These are phyloP conservation scores for Guadua angustifolia DNA, from an alignment of 176 grass and related monocot species.

Conservation along the genomic window DNA sequence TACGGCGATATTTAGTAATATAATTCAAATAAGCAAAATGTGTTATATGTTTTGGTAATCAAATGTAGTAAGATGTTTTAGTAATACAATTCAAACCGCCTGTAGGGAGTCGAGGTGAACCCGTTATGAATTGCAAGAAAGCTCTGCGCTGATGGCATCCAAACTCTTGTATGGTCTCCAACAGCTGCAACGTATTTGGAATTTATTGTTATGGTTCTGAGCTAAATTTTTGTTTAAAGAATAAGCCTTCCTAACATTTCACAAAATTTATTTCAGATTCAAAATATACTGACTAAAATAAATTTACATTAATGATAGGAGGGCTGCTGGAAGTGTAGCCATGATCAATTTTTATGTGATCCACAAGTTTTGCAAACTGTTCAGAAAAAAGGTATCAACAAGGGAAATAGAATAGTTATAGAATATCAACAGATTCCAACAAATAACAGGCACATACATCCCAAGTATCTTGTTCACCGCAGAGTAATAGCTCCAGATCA, in stretches of 20 bases:
- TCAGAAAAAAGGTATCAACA: slow-evolving; percentile 51
- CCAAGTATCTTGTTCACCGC: slow-evolving; percentile 89
- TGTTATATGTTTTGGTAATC: too few species aligned
- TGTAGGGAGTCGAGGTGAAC: slow-evolving; percentile 85
- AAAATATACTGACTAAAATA: slow-evolving; percentile 32
- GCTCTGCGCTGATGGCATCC: slow-evolving; percentile 65
- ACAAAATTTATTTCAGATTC: slow-evolving; percentile 32
- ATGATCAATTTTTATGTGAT: slow-evolving; percentile 98
- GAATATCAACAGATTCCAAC: slow-evolving; percentile 36
- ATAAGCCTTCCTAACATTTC: slow-evolving; percentile 4
- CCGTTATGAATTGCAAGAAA: slow-evolving; percentile 98
- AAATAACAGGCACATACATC: slow-evolving; percentile 68
- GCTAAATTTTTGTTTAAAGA: slow-evolving; percentile 31
- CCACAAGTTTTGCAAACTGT: slow-evolving; percentile 84
- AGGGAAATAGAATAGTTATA: slow-evolving; percentile 29
- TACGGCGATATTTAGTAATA: too few species aligned
- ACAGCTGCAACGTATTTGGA: slow-evolving; percentile 59
- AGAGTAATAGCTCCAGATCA: slow-evolving; percentile 82
- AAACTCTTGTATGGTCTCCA: slow-evolving; percentile 94
- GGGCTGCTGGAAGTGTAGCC: slow-evolving; percentile 88
- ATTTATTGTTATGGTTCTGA: neutral
- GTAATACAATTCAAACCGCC: too few species aligned
- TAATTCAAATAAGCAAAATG: too few species aligned
- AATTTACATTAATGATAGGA: slow-evolving; percentile 76
- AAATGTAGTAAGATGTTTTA: too few species aligned